Conservation (phyloP, 179 eudicot species). For the Beta macrorhiza region DNA sequence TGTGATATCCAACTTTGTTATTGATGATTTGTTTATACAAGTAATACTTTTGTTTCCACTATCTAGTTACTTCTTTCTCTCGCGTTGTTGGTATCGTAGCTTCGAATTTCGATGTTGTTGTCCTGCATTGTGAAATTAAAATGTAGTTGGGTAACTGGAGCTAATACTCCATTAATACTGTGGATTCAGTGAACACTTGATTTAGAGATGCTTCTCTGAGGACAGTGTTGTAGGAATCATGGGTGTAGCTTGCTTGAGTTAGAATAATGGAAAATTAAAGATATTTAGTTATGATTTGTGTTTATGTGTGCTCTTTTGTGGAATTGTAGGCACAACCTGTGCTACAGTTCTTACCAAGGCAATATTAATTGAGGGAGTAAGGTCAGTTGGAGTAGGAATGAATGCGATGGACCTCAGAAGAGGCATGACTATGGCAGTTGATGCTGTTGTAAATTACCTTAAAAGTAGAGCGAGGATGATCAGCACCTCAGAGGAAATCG, state of each 20-base stretch:
- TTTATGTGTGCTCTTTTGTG: not conserved
- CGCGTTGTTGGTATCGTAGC: not conserved
- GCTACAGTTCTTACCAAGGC: slow-evolving; percentile 90
- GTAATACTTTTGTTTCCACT: not conserved
- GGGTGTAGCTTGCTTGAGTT: not conserved
- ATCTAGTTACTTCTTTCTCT: not conserved
- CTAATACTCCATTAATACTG: not conserved
- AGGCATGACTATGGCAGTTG: slow-evolving; percentile 87
- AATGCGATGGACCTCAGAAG: slow-evolving; percentile 91
- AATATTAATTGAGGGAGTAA: slow-evolving; percentile 80
- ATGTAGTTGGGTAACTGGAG: not conserved
- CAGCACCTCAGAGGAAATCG: slow-evolving; percentile 95
- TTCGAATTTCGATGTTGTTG: not conserved
- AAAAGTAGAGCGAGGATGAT: slow-evolving; percentile 94
- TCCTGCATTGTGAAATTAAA: not conserved
- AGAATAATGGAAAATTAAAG: not conserved
- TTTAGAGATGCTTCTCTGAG: not conserved
- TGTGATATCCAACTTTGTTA: not conserved
- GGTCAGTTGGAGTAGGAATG: slow-evolving; percentile 96
- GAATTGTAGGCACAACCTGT: slow-evolving; percentile 71
- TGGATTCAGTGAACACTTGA: not conserved
- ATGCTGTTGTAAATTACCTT: slow-evolving; percentile 77
- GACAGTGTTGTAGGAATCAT: not conserved
- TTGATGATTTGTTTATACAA: not conserved
- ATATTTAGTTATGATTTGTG: not conserved